Base-by-base conservation (phyloP, 805 yeast species). In the Yamadazyma scolyti region DNA sequence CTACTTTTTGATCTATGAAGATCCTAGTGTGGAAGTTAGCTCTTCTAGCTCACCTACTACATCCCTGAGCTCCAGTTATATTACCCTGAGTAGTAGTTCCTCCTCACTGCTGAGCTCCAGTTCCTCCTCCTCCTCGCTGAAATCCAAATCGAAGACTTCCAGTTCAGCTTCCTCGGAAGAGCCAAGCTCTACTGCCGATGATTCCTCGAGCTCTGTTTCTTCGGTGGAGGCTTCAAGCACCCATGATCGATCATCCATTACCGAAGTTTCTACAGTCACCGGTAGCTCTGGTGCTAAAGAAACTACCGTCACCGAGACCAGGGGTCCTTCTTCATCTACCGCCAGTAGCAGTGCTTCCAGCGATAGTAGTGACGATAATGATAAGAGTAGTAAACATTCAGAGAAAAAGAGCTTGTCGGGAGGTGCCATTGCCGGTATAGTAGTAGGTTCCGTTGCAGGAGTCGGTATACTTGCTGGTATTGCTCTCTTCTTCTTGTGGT, bases 341-440 rank as follows among this genome's bases (percentile, higher is more conserved):
- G 25, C 36, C 25, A 12, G 10, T 12, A 27, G 23, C 7, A 13
- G 28, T 6, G 8, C 37, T 3, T 14, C 23, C 10, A 17, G 16
- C 6, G 20, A 27, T n/a, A 12, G 6, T 17, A 23, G 27, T 14
- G 30, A 46, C 40, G 22, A 39, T 42, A n/a, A 52, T 54, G 15
- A 24, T 11, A 41, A 40, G 10, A 17, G 23, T n/a, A 15, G 26
- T 11, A 21, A 25, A 9, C 22, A 33, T 3, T 21, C 25, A 7
- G 20, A 26, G 12, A 25, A 18, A 2, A 32, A 28, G n/a, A 38
- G 50, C 8, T 35, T 62, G n/a, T 56, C 66, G 2, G 55, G 57
- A 3, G 71, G 71, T 9, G 59, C 57, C 16, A 64, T 65, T 28
- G 71, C 62, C 4, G 72, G 72, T 7, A 58, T 58, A 2, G 69